A percentile compares a stretch with the other conserved stretches of the same genome.
Conservation (phyloP, 345 rosid species). For the Psidium friedrichsthalianum region DNA sequence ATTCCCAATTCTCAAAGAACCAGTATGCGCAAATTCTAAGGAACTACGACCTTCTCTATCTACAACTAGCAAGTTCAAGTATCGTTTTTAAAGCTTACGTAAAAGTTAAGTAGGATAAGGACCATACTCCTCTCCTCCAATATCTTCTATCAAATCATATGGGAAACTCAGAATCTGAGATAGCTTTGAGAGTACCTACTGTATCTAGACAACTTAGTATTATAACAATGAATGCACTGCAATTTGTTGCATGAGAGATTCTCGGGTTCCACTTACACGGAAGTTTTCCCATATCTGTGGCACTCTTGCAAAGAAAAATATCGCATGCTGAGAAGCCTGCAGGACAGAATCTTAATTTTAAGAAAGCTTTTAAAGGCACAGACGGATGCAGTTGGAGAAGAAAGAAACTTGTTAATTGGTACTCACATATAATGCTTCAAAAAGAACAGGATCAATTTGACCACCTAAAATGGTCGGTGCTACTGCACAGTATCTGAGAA, state of each 20-base stretch:
- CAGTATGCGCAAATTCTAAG: background rate
- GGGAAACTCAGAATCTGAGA: background rate
- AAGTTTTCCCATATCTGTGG: conserved; percentile 90
- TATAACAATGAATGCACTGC: background rate
- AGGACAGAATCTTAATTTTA: background rate
- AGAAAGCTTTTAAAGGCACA: background rate
- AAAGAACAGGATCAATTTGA: conserved; percentile 66
- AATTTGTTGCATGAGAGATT: background rate
- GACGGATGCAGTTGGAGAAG: background rate
- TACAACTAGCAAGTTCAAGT: background rate
- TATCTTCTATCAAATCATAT: background rate
- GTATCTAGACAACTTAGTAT: background rate
- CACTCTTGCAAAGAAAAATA: conserved; percentile 74
- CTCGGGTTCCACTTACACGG: conserved; percentile 28
- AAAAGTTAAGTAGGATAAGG: background rate
- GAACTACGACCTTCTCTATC: background rate
- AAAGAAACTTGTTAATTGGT: background rate
- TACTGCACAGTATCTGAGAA: conserved; percentile 62
- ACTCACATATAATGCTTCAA: conserved; percentile 91
- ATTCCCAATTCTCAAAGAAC: background rate
- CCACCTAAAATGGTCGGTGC: conserved; percentile 86
- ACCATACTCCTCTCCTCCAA: background rate
- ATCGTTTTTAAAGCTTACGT: background rate
- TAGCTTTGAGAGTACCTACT: background rate
- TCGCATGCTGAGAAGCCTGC: conserved; percentile 93